phyloP scores from a whole-genome alignment of 2,329 filamentous ascomycete species.

The Raffaelea deltoideospora region DNA sequence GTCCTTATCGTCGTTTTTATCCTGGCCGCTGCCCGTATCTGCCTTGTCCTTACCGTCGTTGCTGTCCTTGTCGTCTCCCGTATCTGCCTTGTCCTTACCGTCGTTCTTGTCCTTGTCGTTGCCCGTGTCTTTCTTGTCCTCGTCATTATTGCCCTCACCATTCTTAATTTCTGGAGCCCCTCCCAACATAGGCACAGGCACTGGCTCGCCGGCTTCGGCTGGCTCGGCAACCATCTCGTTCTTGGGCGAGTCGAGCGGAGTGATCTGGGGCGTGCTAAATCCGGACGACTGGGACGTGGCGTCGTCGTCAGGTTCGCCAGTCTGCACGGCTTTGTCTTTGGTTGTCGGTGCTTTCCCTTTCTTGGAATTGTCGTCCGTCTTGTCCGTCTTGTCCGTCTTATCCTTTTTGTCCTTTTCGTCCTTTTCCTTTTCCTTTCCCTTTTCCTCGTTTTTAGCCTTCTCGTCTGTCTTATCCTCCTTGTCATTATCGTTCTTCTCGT shows the following conservation, averaged over 20 bases:
- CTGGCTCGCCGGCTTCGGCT: conserved; percentile 14
- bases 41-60: conserved; percentile 20
- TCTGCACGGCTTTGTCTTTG: conserved; percentile 7
- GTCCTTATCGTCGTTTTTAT: conserved; percentile 32
- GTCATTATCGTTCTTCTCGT: conserved; percentile 9
- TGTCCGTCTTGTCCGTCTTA: conserved; percentile 3
- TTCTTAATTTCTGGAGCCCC: not conserved
- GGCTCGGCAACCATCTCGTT: conserved; percentile 9
- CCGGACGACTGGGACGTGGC: conserved; percentile 9
- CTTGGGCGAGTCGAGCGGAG: conserved; percentile 16
- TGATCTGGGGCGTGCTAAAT: conserved; percentile 12
- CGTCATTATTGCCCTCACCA: not conserved
- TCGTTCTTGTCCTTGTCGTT: conserved; percentile 8
- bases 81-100: conserved; percentile 7
- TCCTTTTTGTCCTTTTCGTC: conserved; percentile 4
- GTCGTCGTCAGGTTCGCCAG: not conserved
- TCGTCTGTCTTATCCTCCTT: conserved; percentile 13
- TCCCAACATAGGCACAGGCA: conserved; percentile 15
- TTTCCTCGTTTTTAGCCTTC: conserved; percentile 8
- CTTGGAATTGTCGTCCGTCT: too few species aligned
- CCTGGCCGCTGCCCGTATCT: conserved; percentile 41
- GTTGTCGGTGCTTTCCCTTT: conserved; percentile 4
- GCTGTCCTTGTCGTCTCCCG: not conserved
- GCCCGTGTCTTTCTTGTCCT: conserved; percentile 1
- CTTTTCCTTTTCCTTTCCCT: conserved; percentile 3